Evolutionary conservation across 179 eudicot species (phyloP).

Genomic region (Heliamphora pulchella): DNA sequence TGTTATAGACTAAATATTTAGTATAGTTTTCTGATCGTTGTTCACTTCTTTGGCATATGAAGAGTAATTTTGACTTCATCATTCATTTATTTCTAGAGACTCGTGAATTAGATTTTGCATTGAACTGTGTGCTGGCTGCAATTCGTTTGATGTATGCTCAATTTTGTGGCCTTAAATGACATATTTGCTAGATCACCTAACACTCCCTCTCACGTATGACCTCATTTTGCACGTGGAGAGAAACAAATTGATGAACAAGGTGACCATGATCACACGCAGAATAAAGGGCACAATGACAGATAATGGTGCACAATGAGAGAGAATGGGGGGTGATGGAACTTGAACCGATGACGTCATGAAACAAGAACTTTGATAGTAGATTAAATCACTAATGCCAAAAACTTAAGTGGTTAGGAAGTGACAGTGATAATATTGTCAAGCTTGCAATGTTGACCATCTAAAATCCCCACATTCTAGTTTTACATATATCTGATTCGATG

Average conservation of each 20-base stretch:
- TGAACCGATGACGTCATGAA: too few relatives aligned
- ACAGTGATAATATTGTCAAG: background rate
- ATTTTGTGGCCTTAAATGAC: background rate
- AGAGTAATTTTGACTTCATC: background rate
- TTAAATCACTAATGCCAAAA: too few relatives aligned
- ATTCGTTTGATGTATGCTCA: background rate
- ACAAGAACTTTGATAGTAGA: too few relatives aligned
- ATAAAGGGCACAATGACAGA: too few relatives aligned
- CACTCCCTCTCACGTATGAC: too few relatives aligned
- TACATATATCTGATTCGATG: background rate
- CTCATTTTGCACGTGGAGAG: too few relatives aligned
- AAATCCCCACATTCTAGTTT: background rate
- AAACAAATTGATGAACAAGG: too few relatives aligned
- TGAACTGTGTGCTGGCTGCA: background rate
- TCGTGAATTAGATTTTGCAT: background rate
- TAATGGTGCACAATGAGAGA: too few relatives aligned
- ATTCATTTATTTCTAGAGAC: background rate
- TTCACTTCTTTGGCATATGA: slow-evolving; percentile 6
- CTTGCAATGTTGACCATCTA: background rate
- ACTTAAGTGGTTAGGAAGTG: too few relatives aligned
- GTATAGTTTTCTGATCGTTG: background rate
- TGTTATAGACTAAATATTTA: background rate
- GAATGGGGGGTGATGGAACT: too few relatives aligned
- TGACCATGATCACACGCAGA: too few relatives aligned
- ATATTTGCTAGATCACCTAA: too few relatives aligned